Conservation (phyloP, 2,329 filamentous ascomycete genomes). For the Alternaria alternata region DNA sequence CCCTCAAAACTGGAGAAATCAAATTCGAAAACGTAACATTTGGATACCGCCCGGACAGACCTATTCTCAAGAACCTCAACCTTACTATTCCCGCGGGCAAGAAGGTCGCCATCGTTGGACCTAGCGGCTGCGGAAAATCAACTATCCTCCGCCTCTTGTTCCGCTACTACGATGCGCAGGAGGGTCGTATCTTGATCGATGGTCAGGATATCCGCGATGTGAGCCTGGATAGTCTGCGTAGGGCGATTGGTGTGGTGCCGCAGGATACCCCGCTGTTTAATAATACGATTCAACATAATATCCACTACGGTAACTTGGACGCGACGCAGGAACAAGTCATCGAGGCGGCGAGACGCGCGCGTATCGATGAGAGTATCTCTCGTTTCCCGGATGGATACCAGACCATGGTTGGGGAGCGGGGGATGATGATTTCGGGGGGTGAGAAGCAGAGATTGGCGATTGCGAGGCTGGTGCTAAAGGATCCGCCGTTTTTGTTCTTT, state of each 20-base stretch:
- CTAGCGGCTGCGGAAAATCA: conserved; percentile 94
- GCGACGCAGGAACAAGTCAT: conserved; percentile 76
- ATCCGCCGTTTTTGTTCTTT: conserved; percentile 90
- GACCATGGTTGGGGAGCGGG: conserved; percentile 91
- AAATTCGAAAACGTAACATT: conserved; percentile 95
- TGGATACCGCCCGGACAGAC: conserved; percentile 85
- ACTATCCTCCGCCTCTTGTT: conserved; percentile 91
- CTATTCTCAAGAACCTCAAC: conserved; percentile 83
- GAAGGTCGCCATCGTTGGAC: conserved; percentile 94
- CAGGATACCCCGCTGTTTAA: conserved; percentile 98
- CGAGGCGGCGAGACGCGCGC: conserved; percentile 80
- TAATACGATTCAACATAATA: conserved; percentile 94
- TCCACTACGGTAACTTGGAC: conserved; percentile 85
- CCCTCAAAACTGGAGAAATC: conserved; percentile 84
- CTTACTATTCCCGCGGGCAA: conserved; percentile 94
- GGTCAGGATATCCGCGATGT: conserved; percentile 90
- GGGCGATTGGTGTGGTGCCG: conserved; percentile 91
- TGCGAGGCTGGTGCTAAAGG: conserved; percentile 83
- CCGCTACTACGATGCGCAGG: conserved; percentile 90
- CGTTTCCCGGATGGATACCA: conserved; percentile 86
- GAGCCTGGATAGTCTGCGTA: conserved; percentile 80
- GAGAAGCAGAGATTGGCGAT: conserved; percentile 93
- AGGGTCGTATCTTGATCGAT: conserved; percentile 87
- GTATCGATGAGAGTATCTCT: conserved; percentile 77
- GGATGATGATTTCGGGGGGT: conserved; percentile 95